Percentiles rank a stretch among this genome's conserved stretches.
Evolutionary conservation across 495 filamentous ascomycete genomes (phyloP).

Genomic region (Neurospora africana): DNA sequence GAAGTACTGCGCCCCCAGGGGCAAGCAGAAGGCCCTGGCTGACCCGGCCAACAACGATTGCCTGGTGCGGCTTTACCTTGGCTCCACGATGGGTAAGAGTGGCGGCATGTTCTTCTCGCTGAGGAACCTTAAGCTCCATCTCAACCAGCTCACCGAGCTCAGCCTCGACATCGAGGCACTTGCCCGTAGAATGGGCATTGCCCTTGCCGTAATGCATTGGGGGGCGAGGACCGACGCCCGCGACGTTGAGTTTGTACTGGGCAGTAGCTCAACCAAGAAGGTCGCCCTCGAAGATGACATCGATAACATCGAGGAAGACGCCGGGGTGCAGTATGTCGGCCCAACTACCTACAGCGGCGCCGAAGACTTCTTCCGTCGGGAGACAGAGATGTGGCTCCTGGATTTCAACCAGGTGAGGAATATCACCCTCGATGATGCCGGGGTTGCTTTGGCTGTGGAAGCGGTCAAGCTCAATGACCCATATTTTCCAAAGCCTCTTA

Average conservation of each 20-base stretch:
- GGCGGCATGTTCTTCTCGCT: conserved; percentile 6
- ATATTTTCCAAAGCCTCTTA: conserved; percentile 14
- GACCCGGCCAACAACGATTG: conserved; percentile 17
- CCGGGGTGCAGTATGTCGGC: neutral
- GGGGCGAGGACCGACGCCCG: conserved; percentile 6
- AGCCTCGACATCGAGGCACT: conserved; percentile 1
- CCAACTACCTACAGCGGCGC: neutral
- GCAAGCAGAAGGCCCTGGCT: conserved; percentile 1
- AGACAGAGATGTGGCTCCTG: conserved; percentile 14
- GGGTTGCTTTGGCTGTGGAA: conserved; percentile 14
- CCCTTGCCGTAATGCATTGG: conserved; percentile 12
- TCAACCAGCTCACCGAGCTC: conserved; percentile 12
- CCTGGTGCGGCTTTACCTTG: conserved; percentile 19
- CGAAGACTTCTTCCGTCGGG: conserved; percentile 9
- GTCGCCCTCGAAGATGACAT: neutral
- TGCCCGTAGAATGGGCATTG: conserved; percentile 1
- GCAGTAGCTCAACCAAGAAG: neutral
- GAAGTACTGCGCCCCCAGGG: conserved; percentile 14
- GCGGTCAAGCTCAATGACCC: conserved; percentile 13
- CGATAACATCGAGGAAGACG: neutral
- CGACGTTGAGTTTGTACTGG: conserved; percentile 15
- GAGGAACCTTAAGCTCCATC: conserved; percentile 9
- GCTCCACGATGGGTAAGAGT: conserved; percentile 5
- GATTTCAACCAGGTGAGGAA: conserved; percentile 21
- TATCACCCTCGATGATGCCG: conserved; percentile 14